Base-by-base conservation (phyloP, 768 basidiomycete genomes). In the Suillus subluteus region DNA sequence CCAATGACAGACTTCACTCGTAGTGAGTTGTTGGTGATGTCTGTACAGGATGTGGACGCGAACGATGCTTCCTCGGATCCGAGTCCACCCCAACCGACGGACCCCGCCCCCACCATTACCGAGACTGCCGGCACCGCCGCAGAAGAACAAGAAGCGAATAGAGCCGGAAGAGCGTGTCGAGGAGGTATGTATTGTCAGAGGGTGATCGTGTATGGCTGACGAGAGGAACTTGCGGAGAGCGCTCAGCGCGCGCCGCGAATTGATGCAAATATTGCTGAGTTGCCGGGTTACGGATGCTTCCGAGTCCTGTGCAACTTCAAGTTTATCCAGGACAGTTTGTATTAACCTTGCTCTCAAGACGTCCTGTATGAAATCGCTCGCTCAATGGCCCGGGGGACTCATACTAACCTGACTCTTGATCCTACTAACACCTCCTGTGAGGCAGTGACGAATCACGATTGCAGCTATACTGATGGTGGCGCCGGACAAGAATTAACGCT, bases 101-200 rank as follows among this genome's bases (percentile, higher is more conserved):
- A 86, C 89, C 2, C 92, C 92, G 0, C 91, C 92, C 0, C 91
- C 90, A 0, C 89, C 90, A 0, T 82, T 81, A 2, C 92, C 91
- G 0, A 86, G 87, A 4, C 88, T 87, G 26, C 26, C 2, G 26
- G 26, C 26, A 26, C 26, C 26, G 26, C 26, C 26, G 26, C 26
- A 26, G 26, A 26, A 26, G 26, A 26, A 2, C 62, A 92, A 92
- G 82, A 93, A 93, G 74, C 86, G 91, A 77, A 77, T 91, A 30
- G 86, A 88, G 72, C 77, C 85, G 72, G 92, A 94, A 76, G 92
- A 94, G 75, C 85, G 83, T 72, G 92, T 92, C 84, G 91, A 93
- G 5, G 91, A 91, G 12, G 92, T 6, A 6, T n/a, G n/a, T n/a
- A n/a, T 35, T 35, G 35, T 35, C 35, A 6, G 35, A 5, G 5